These are phyloP conservation scores for Pneumocystis oryctolagi DNA, from an alignment of 1,139 yeast genomes.

Conservation along the genomic window DNA sequence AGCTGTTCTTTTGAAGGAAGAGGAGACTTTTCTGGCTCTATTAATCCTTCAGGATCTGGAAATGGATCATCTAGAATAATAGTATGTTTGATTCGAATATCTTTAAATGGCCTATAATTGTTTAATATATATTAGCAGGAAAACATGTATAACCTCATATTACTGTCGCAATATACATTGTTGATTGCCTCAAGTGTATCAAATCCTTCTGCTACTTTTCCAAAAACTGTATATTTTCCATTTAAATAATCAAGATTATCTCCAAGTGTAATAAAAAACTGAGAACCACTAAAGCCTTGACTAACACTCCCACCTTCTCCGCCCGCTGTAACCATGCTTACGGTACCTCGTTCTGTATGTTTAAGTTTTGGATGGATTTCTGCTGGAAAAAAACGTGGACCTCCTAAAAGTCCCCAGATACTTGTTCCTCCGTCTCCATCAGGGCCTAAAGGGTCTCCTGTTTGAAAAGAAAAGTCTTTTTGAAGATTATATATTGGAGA, in stretches of 20 bases:
- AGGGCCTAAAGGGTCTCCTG: conserved; percentile 40
- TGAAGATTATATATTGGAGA: conserved; percentile 35
- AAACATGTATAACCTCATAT: background rate
- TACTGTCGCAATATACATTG: conserved; percentile 27
- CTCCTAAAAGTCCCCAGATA: conserved; percentile 24
- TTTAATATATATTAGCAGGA: background rate
- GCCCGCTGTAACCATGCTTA: conserved; percentile 25
- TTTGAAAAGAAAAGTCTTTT: conserved; percentile 27
- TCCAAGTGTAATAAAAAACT: conserved; percentile 23
- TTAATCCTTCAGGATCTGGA: conserved; percentile 23
- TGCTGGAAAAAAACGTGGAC: conserved; percentile 15
- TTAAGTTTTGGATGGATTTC: conserved; percentile 16
- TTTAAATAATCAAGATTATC: conserved; percentile 18
- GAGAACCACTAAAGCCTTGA: conserved; percentile 20
- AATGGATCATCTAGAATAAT: conserved; percentile 44
- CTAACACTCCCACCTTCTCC: conserved; percentile 7
- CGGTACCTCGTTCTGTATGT: conserved; percentile 27
- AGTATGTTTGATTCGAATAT: conserved; percentile 38
- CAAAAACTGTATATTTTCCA: conserved; percentile 29
- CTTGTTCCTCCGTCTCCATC: conserved; percentile 24
- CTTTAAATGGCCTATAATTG: conserved; percentile 31
- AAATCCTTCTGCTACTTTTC: conserved; percentile 38
- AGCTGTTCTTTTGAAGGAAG: conserved; percentile 28
- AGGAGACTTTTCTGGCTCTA: conserved; percentile 21
- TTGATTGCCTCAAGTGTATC: conserved; percentile 35